These are phyloP conservation scores for Leccinum variicolor DNA, from an alignment of 768 basidiomycete genomes.

Conservation along the genomic window DNA sequence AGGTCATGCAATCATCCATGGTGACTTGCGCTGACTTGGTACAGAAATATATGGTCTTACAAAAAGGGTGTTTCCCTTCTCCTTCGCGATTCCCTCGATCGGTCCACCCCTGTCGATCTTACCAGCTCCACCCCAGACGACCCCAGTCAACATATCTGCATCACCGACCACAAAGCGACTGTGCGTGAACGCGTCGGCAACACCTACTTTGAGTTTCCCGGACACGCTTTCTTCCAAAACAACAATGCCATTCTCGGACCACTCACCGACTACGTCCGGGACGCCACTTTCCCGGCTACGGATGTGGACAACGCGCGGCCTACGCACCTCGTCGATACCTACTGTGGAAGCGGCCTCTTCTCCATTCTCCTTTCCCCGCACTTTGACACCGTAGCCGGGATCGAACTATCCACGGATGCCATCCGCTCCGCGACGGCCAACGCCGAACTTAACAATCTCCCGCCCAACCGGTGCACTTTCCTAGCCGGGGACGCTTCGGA, in stretches of 20 bases:
- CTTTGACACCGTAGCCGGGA: conserved; percentile 79
- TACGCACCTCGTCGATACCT: conserved; percentile 93
- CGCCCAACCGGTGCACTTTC: conserved; percentile 58
- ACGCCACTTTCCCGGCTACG: conserved; percentile 56
- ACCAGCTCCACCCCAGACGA: conserved; percentile 31
- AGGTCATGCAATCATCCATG: conserved; percentile 15
- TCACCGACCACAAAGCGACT: conserved; percentile 76
- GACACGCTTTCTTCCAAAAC: conserved; percentile 96
- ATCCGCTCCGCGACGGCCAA: conserved; percentile 69
- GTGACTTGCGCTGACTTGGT: conserved; percentile 3
- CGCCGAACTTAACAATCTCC: conserved; percentile 59
- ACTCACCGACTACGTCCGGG: conserved; percentile 78
- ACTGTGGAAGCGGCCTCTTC: conserved; percentile 89
- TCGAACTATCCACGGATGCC: conserved; percentile 76
- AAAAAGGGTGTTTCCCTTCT: conserved; percentile 88
- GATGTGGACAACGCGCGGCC: conserved; percentile 29
- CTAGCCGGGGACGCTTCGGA: conserved; percentile 79
- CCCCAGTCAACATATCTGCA: conserved; percentile 65
- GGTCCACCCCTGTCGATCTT: conserved; percentile 21
- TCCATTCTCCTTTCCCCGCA: conserved; percentile 75
- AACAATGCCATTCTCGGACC: conserved; percentile 90
- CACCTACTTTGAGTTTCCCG: conserved; percentile 79
- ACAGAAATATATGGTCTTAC: conserved; percentile 75
- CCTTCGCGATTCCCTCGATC: conserved; percentile 76
- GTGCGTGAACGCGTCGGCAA: conserved; percentile 85